Base-by-base conservation (phyloP, 2,329 filamentous ascomycete species). In the Hypoxylon sp. region DNA sequence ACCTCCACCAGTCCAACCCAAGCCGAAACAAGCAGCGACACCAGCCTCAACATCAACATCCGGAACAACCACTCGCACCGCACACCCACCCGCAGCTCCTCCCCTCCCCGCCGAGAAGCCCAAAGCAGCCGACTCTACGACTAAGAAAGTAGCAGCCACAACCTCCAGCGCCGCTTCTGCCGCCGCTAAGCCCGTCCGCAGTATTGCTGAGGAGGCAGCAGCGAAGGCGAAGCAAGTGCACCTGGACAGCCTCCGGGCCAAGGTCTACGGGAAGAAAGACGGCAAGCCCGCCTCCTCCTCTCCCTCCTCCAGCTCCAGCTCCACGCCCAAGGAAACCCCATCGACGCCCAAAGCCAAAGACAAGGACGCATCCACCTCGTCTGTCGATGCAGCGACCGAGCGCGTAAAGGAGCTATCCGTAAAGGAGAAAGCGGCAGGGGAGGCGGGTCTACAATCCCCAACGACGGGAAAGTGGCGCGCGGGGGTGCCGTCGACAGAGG, bases 171-270 rank as follows among this genome's bases (percentile, higher is more conserved):
- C 77, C 37, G 70, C 70, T 17, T 62, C 76, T 31, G 68, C 75
- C 17, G 63, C 72, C 51, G 52, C 71, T 26, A 55, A 74, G 11
- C 84, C 87, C 1, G 79, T 87, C 53, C 82, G 83, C 70, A 87
- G 84, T 74, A 83, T 89, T 55, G 88, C 88, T 46, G 86, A 92
- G 74, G 91, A 94, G 77, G 89, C 87, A 53, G 89, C 89, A 0
- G 81, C 85, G 73, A 90, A 87, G 78, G 89, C 89, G 54, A 90
- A 90, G 80, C 83, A 89, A 72, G 81, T 85, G 71, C 84, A 84
- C 61, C 82, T 89, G 68, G 83, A 87, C 69, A 81, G 78, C 73
- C 77, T 89, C 67, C 82, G 85, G 59, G 83, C 86, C 61, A 88
- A 88, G 78, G 86, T 87, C 4, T 78, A 88, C 69, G 85, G 85